Conservation (phyloP, 129 eudicot genomes). For the Dittrichia graveolens region DNA sequence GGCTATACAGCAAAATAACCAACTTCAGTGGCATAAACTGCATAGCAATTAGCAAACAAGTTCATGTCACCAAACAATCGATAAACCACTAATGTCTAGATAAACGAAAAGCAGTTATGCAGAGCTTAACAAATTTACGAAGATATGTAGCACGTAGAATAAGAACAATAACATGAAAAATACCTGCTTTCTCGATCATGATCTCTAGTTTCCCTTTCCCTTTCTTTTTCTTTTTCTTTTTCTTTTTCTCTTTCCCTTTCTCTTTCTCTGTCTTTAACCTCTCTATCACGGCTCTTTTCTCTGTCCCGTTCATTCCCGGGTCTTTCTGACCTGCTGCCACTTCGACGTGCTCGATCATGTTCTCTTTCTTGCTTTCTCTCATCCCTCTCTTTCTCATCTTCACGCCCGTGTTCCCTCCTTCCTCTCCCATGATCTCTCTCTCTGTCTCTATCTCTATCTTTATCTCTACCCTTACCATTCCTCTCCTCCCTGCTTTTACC, state of each 20-base stretch:
- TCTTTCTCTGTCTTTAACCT: conserved; percentile 45
- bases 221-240: conserved; percentile 52
- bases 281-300: conserved; percentile 52
- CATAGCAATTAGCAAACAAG: conserved; percentile 8
- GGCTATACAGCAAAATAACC: neutral
- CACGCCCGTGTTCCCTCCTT: conserved; percentile 49
- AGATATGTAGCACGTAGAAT: neutral
- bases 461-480: conserved; percentile 50
- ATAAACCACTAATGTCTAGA: neutral
- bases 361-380: conserved; percentile 43
- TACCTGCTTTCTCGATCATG: conserved; percentile 69
- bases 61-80: neutral
- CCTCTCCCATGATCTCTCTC: conserved; percentile 46
- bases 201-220: conserved; percentile 56
- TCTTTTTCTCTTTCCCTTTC: conserved; percentile 36
- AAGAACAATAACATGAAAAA: conserved; percentile 22
- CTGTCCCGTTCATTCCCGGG: conserved; percentile 51
- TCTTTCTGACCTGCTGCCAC: conserved; percentile 58
- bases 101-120: conserved; percentile 10
- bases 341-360: conserved; percentile 44
- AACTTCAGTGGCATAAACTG: conserved; percentile 12
- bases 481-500: conserved; percentile 47
- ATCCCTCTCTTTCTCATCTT: conserved; percentile 45
- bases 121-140: conserved; percentile 7
- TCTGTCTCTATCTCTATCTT: conserved; percentile 45